A percentile compares a stretch with the other conserved stretches of the same genome.
These are phyloP conservation scores for Patellaria atrata DNA, from an alignment of 495 filamentous ascomycete genomes.

Conservation along the genomic window DNA sequence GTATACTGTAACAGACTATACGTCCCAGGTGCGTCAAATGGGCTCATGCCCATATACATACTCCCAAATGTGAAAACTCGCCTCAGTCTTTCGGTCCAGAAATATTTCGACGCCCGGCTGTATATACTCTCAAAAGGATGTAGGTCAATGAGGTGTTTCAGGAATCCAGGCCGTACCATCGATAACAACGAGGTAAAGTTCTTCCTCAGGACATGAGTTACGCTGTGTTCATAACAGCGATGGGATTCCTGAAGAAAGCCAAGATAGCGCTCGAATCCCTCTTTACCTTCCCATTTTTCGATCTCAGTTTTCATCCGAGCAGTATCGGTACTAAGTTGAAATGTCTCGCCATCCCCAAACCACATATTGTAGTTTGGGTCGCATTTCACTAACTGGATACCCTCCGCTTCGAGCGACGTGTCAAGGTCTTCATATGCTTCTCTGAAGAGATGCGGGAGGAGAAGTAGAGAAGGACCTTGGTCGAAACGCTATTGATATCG, in stretches of 20 bases:
- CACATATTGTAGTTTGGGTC: constrained; percentile 56
- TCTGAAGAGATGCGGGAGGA: constrained; percentile 50
- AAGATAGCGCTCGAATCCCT: constrained; percentile 48
- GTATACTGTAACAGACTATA: constrained; percentile 60
- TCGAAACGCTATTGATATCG: constrained; percentile 56
- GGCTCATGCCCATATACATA: constrained; percentile 68
- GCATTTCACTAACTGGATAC: constrained; percentile 48
- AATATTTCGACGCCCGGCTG: constrained; percentile 42
- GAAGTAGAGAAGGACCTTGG: constrained; percentile 53
- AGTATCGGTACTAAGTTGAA: constrained; percentile 45
- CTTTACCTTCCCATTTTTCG: constrained; percentile 48
- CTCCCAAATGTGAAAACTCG: constrained; percentile 57
- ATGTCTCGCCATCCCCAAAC: constrained; percentile 46
- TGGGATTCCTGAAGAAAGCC: constrained; percentile 47
- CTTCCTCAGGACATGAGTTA: constrained; percentile 42
- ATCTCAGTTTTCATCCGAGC: constrained; percentile 51
- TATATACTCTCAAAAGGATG: constrained; percentile 55
- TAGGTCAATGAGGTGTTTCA: constrained; percentile 36
- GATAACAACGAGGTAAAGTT: constrained; percentile 44
- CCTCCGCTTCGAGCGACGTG: constrained; percentile 43
- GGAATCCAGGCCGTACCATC: constrained; percentile 37
- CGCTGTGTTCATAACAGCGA: constrained; percentile 47
- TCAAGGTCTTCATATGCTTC: constrained; percentile 49
- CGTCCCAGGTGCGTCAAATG: constrained; percentile 57
- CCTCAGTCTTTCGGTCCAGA: constrained; percentile 49